Base-by-base conservation (phyloP, 371 early-diverging fungal species). In the Lichtheimia hyalospora region DNA sequence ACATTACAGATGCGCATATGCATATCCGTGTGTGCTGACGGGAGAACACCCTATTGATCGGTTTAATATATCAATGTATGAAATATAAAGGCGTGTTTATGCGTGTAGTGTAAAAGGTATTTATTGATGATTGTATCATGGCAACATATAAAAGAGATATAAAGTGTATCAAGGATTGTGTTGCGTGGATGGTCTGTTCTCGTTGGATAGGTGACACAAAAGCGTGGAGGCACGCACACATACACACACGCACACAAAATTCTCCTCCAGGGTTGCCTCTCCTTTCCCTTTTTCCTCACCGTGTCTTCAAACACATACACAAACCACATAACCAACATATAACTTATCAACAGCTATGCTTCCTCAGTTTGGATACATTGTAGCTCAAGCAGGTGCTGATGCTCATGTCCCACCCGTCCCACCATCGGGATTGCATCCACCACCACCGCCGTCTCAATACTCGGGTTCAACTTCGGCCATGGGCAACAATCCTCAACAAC, bases 291-390 rank as follows among this genome's bases (percentile, higher is more conserved):
- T 27, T 53, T 50, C 42, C 43, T 54, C 34, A 10, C 34, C 10
- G 34, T 34, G 34, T 34, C 34, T 34, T 34, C 34, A 34, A 34
- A 34, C 34, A 8, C 34, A 34, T 10, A 8, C 34, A 6, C 34
- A 34, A 34, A 3, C 27, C 27, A 3, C 4, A 27, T 7, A 27
- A 27, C 34, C 52, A 25, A 28, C 24, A 28, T 54, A 21, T 10
- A 6, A 16, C 16, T 40, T 54, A 48, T 20, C 57, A 44, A 46
- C 15, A 34, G 10, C 34, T 8, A 77, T 96, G 96, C 44, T 98
- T 69, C 75, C 87, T 71, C 74, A 78, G 67, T 75, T 78, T 69
- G 75, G 75, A 54, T 78, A 69, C 61, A 71, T 78, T 60, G 67
- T 78, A 48, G 78, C 78, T 50, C 78, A 78, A 66, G 78, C 78